Base-by-base conservation (phyloP, 176 grass and related monocot species). In the Tuctoria greenei region DNA sequence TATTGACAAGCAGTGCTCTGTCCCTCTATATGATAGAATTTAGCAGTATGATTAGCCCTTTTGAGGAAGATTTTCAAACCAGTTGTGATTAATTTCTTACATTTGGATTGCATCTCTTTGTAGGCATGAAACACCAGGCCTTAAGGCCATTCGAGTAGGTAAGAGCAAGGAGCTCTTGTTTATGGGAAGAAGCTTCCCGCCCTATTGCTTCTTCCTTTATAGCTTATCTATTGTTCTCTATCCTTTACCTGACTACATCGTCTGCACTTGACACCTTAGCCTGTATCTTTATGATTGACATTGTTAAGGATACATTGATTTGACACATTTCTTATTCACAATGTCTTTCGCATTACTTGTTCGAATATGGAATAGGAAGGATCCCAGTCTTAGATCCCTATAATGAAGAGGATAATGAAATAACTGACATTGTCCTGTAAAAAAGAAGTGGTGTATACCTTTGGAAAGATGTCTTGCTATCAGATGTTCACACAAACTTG, bases 121-220 rank as follows among this genome's bases (percentile, higher is more conserved):
- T 31, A 21, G 50, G 66, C 15, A 35, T 78, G 51, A 51, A 72
- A 72, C 6, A 14, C 56, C 20, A 24, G 55, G 16, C 5, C 8
- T 8, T 61, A 43, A 55, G 61, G 17, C 15, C 24, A 24, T 61
- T 51, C 17, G 45, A 46, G 6, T 61, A 74, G 10, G 13, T 73
- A 66, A 18, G 40, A 20, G 17, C 21, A 79, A 67, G 21, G 31
- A 24, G 31, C n/a, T 40, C 1, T 28, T 28, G 27, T 61, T 25
- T 37, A 42, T 76, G 73, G 35, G 12, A 81, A 77, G 50, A 72
- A 50, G 4, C 42, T 35, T 34, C 66, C 61, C 42, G 61, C 42
- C 39, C 49, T 64, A 69, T 38, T 14, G 54, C 3, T 71, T 82
- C 9, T 71, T 54, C 57, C n/a, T 58, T 77, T 81, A 71, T 46